Conservation (phyloP, 148 eudicot species). For the Heliosperma pusillum region DNA sequence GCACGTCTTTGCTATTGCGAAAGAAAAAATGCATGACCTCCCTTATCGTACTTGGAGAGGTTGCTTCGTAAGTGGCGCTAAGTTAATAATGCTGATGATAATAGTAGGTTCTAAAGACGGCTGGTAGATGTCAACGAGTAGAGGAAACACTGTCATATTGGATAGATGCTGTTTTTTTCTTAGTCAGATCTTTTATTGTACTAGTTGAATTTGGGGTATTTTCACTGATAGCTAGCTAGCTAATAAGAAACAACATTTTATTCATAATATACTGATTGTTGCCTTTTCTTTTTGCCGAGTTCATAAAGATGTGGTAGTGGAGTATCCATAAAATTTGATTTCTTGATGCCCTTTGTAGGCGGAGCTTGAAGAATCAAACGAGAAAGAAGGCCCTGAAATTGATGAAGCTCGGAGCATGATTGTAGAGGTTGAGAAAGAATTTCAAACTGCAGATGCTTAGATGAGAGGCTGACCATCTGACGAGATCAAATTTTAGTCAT, state of each 20-base stretch:
- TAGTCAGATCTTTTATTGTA: no score
- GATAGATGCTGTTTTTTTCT: no score
- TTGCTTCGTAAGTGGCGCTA: neutral
- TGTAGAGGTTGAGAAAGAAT: conserved; percentile 56
- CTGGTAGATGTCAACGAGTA: neutral
- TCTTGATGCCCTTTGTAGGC: conserved; percentile 19
- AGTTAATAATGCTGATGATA: neutral
- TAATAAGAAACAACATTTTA: no score
- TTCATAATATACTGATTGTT: no score
- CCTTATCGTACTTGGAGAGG: no score
- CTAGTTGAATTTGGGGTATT: no score
- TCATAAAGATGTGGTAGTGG: neutral
- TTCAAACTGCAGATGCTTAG: conserved; percentile 50
- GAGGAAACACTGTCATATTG: no score
- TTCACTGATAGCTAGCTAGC: no score
- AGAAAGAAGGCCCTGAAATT: conserved; percentile 63
- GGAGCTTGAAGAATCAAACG: conserved; percentile 50
- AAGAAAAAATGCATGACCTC: neutral
- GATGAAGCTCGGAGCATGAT: conserved; percentile 63
- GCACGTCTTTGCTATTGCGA: neutral
- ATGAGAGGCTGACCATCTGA: neutral
- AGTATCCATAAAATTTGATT: neutral
- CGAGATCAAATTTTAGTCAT: neutral
- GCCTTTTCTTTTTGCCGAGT: no score
- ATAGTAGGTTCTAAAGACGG: neutral